Percentiles rank a stretch among this genome's conserved stretches.
phyloP scores from a whole-genome alignment of 371 early-diverging fungal species.

The Apophysomyces elegans region DNA sequence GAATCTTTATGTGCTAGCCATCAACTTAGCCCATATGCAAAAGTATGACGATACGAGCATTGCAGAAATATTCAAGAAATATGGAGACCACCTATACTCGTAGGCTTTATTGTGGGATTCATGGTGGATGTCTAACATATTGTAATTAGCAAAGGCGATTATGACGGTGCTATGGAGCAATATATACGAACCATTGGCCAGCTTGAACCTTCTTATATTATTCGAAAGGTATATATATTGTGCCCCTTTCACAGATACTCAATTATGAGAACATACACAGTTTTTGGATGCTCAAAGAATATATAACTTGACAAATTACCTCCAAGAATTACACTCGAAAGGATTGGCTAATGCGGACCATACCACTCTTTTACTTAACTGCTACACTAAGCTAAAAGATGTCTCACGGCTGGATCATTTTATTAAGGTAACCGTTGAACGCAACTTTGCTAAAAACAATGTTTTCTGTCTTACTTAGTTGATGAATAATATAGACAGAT shows the following conservation, averaged over 20 bases:
- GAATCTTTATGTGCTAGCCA: constrained; percentile 87
- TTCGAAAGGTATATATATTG: constrained; percentile 70
- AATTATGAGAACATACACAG: constrained; percentile 22
- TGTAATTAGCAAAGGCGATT: constrained; percentile 75
- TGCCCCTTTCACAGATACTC: background rate
- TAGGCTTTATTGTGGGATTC: constrained; percentile 13
- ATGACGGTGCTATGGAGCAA: constrained; percentile 90
- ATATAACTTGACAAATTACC: constrained; percentile 84
- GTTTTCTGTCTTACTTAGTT: no score
- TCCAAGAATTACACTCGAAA: constrained; percentile 86
- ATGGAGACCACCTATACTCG: constrained; percentile 90
- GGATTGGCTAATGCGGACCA: constrained; percentile 91
- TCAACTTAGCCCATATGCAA: constrained; percentile 78
- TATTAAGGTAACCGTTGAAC: constrained; percentile 63
- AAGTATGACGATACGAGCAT: constrained; percentile 76
- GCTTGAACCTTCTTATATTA: constrained; percentile 94
- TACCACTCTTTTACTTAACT: constrained; percentile 93
- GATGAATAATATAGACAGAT: constrained; percentile 50
- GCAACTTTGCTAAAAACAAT: no score
- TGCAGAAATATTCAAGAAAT: constrained; percentile 89
- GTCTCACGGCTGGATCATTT: constrained; percentile 82
- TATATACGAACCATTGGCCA: constrained; percentile 91
- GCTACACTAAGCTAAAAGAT: constrained; percentile 95
- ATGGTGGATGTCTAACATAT: background rate
- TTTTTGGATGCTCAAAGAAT: constrained; percentile 94